phyloP scores from a whole-genome alignment of 2,329 filamentous ascomycete species.

The Emmonsiellopsis sp. region DNA sequence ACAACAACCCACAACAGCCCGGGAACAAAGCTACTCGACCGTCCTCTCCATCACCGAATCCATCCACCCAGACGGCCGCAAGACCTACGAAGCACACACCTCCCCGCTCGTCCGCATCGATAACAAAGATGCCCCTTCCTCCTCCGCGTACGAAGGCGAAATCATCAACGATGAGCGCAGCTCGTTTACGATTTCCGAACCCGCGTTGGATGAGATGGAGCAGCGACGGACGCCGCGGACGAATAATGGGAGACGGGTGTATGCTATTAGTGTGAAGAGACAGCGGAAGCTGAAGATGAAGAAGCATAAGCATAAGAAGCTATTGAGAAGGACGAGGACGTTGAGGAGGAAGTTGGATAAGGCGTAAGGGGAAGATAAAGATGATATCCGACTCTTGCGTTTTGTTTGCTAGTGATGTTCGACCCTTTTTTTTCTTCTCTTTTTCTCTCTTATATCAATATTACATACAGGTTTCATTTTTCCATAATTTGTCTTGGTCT shows the following conservation, averaged over 20 bases:
- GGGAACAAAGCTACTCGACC: slow-evolving; percentile 39
- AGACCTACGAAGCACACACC: slow-evolving; percentile 43
- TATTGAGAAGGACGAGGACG: slow-evolving; percentile 86
- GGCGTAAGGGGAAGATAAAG: slow-evolving; percentile 24
- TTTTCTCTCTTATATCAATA: neutral
- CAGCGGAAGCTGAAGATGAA: slow-evolving; percentile 98
- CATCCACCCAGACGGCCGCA: slow-evolving; percentile 41
- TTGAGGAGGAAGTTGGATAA: slow-evolving; percentile 75
- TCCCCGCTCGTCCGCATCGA: slow-evolving; percentile 39
- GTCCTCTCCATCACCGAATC: slow-evolving; percentile 46
- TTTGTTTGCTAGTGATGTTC: neutral
- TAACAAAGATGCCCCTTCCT: slow-evolving; percentile 29
- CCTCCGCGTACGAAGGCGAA: slow-evolving; percentile 15
- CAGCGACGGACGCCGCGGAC: slow-evolving; percentile 54
- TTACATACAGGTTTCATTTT: neutral
- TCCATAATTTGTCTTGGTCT: neutral
- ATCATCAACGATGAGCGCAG: slow-evolving; percentile 3
- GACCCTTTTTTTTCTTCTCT: neutral
- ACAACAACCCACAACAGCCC: slow-evolving; percentile 6
- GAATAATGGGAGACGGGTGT: slow-evolving; percentile 50
- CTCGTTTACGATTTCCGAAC: slow-evolving; percentile 6
- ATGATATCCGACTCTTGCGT: neutral
- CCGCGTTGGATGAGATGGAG: slow-evolving; percentile 52
- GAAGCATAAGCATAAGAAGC: slow-evolving; percentile 99
- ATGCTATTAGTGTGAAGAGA: slow-evolving; percentile 84